Evolutionary conservation across 1,139 yeast species (phyloP), one percentile per base, ranked within the genome.

Genomic region (Zhuliangozyma parablackwelliae): DNA sequence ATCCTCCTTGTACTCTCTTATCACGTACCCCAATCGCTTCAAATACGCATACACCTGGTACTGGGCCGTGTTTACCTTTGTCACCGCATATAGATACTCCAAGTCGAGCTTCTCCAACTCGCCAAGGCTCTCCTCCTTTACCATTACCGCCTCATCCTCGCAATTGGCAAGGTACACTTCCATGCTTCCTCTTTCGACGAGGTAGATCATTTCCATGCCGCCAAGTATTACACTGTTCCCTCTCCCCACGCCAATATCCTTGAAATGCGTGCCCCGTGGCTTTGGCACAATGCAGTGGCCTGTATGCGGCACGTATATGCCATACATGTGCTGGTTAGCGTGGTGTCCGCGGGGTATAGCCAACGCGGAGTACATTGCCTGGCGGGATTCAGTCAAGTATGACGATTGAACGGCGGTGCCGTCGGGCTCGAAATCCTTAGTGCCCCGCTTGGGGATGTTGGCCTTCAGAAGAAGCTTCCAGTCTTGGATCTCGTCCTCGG

Each of bases 381-480:
- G 59, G 36, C 85, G 66, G 8, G 94, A 80, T 27, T 69, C 71
- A 8, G 63, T 61, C 6, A 90, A 63, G 13, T 71, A 64, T 6
- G 59, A 50, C 2, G 53, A 54, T 57, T 90, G 97, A 21, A 73
- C 64, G 3, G 58, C 53, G 0, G 94, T 82, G 1, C 90, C 88
- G 56, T 83, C 92, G 0, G 95, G 96, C 43, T 80, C 95, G 48
- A 81, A 84, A 46, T 87, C 96, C 56, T 90, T 90, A 42, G 80
- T 92, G 2, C 96, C 96, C 44, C 92, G 63, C 44, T 74, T 77
- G 2, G 83, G 84, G n/a, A 77, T 51, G 1, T 30, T 51, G 29
- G 43, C 44, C 49, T 28, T 59, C 48, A 53, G 50, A 26, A 79
- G 55, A 30, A 61, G 53, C 29, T 78, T 63, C 92, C 94, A 84